phyloP scores from a whole-genome alignment of 108 stramenopile genomes.

The Cyclotella kingstonii region DNA sequence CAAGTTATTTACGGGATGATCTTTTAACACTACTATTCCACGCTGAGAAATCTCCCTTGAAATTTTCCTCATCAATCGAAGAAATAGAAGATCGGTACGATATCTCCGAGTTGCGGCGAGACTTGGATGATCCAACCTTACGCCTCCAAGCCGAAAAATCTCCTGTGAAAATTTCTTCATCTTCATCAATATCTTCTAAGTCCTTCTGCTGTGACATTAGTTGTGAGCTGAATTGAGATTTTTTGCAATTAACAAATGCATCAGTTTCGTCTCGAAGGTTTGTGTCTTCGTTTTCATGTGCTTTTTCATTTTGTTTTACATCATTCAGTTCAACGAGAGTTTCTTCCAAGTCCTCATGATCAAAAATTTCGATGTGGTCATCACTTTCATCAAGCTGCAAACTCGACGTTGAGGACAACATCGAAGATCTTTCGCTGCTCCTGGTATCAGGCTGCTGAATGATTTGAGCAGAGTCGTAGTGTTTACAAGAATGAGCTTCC shows the following conservation, averaged over 20 bases:
- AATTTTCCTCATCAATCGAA: background rate
- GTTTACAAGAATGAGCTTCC: background rate
- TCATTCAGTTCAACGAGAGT: background rate
- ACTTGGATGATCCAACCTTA: background rate
- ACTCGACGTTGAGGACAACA: too few relatives aligned
- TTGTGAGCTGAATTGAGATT: background rate
- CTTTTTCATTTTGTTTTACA: background rate
- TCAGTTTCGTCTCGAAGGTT: background rate
- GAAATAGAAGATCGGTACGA: background rate
- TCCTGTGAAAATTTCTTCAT: slow-evolving; percentile 6
- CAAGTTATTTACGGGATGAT: background rate
- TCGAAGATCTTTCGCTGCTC: background rate
- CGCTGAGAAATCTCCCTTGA: slow-evolving; percentile 16
- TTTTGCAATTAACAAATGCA: background rate
- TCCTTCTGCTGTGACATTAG: background rate
- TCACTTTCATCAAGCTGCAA: too few relatives aligned
- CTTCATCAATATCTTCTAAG: background rate
- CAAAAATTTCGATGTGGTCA: background rate
- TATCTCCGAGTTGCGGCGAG: background rate
- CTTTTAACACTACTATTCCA: slow-evolving; percentile 1
- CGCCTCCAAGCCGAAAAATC: slow-evolving; percentile 24
- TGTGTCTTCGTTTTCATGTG: background rate
- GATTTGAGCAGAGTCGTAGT: background rate
- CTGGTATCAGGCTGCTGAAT: background rate
- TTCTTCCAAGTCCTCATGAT: background rate